These are phyloP conservation scores for Penicillium crystallinum DNA, from an alignment of 495 filamentous ascomycete genomes.

Conservation along the genomic window DNA sequence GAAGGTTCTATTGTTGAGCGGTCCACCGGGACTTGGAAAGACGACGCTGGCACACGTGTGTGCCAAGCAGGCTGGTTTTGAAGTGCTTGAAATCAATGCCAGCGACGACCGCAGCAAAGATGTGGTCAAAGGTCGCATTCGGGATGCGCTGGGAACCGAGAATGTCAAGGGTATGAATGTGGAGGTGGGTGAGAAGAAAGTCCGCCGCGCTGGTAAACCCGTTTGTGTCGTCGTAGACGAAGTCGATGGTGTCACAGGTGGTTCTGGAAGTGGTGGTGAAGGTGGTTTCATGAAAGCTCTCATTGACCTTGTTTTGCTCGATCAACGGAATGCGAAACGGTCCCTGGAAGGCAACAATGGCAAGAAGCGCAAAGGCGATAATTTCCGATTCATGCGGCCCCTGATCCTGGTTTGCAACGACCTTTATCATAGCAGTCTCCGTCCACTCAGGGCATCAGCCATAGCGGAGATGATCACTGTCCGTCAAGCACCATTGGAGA, in stretches of 20 bases:
- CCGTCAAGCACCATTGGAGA: conserved; percentile 79
- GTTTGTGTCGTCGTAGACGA: conserved; percentile 95
- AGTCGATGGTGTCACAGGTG: conserved; percentile 86
- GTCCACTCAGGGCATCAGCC: conserved; percentile 72
- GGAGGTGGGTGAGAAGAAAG: conserved; percentile 55
- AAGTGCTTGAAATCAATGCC: conserved; percentile 92
- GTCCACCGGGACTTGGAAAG: conserved; percentile 90
- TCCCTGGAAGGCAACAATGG: conserved; percentile 31
- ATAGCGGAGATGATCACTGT: conserved; percentile 90
- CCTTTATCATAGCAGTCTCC: conserved; percentile 86
- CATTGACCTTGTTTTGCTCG: conserved; percentile 77
- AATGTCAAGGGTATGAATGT: conserved; percentile 79
- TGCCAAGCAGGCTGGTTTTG: conserved; percentile 89
- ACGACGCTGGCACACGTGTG: conserved; percentile 96
- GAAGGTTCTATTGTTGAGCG: conserved; percentile 85
- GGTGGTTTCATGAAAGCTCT: conserved; percentile 94
- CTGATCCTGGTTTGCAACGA: conserved; percentile 96
- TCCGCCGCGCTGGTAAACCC: conserved; percentile 71
- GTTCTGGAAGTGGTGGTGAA: conserved; percentile 63
- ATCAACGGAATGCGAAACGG: conserved; percentile 69
- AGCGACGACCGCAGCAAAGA: conserved; percentile 95
- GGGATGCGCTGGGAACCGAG: conserved; percentile 83
- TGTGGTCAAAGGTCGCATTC: conserved; percentile 85
- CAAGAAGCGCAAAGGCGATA: conserved; percentile 66
- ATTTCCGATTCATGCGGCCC: conserved; percentile 79